These are phyloP conservation scores for Brassica juncea DNA, from an alignment of 345 rosid species.

Conservation along the genomic window DNA sequence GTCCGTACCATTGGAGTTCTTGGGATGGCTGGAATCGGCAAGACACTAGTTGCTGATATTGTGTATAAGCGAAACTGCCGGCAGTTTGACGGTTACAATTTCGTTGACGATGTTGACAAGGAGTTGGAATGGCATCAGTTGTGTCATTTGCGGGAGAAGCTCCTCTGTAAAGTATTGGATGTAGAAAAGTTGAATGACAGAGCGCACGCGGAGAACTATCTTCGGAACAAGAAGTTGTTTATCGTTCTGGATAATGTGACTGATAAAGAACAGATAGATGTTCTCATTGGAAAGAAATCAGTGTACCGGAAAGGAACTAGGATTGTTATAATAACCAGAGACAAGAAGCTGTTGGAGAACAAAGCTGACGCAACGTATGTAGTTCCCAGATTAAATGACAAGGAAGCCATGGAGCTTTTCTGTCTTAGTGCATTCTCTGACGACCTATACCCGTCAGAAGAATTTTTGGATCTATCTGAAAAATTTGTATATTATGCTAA, in stretches of 20 bases:
- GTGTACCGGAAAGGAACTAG: constrained; percentile 25
- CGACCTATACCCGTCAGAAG: neutral
- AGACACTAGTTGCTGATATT: constrained; percentile 9
- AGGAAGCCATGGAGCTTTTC: constrained; percentile 38
- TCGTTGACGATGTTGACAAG: constrained; percentile 22
- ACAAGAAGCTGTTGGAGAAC: constrained; percentile 33
- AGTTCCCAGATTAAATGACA: constrained; percentile 22
- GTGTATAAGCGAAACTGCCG: constrained; percentile 10
- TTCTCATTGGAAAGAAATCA: constrained; percentile 1
- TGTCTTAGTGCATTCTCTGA: constrained; percentile 8
- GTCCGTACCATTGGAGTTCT: constrained; percentile 18
- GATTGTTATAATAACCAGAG: constrained; percentile 38
- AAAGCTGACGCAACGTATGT: neutral
- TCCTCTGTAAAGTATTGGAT: constrained; percentile 23
- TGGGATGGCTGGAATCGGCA: constrained; percentile 35
- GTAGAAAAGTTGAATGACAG: constrained; percentile 4
- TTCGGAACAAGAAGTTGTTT: constrained; percentile 28
- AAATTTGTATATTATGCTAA: constrained; percentile 23
- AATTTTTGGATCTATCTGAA: constrained; percentile 20
- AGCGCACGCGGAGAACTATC: neutral
- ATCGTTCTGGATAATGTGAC: constrained; percentile 37
- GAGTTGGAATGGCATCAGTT: neutral
- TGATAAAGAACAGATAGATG: neutral
- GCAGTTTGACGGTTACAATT: constrained; percentile 5
- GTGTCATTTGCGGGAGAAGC: neutral